Base-by-base conservation (phyloP, 2,329 filamentous ascomycete genomes). In the Magnaporthiopsis rhizophila region DNA sequence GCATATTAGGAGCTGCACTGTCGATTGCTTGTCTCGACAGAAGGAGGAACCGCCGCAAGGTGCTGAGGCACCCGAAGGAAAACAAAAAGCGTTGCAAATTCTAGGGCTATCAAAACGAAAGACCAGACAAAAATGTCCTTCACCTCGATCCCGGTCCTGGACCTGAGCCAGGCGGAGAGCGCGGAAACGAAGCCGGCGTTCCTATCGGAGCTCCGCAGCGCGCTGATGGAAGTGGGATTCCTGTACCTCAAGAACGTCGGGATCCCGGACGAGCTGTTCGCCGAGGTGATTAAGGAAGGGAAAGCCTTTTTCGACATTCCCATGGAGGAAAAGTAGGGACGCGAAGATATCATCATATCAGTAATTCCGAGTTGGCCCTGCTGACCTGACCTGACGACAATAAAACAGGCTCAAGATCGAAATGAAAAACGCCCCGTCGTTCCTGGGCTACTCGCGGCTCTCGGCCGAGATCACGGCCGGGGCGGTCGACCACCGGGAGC, bases 171-270 rank as follows among this genome's bases (percentile, higher is more conserved):
- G 28, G 89, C 91, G 56, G 79, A 81, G 67, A 77, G 86, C 69
- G 81, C 85, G 24, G 77, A 78, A 6, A 88, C 89, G 0, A 96
- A 95, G 76, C 83, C 89, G 2, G 78, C 77, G 38, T 95, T 96
- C 70, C 83, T 96, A 0, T 75, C 79, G 0, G 81, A 90, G 64
- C 81, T 96, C 38, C 88, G 89, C 21, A 80, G 89, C 74, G 90
- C 91, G 0, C 78, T 96, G 38, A 84, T 96, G 70, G 89, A 94
- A 73, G 90, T 96, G n/a, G 92, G 92, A 1, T 96, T 96, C 71
- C 75, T 96, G 28, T 96, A 96, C 72, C 83, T 96, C 66, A 89
- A 88, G 72, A 92, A 96, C 71, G 88, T 90, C 2, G 89, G 89
- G 28, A 86, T 94, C 62, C 80, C 88, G 6, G 82, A 88, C 21